Conservation (phyloP, 78 protist genomes). For the Diacronema lutheri region DNA sequence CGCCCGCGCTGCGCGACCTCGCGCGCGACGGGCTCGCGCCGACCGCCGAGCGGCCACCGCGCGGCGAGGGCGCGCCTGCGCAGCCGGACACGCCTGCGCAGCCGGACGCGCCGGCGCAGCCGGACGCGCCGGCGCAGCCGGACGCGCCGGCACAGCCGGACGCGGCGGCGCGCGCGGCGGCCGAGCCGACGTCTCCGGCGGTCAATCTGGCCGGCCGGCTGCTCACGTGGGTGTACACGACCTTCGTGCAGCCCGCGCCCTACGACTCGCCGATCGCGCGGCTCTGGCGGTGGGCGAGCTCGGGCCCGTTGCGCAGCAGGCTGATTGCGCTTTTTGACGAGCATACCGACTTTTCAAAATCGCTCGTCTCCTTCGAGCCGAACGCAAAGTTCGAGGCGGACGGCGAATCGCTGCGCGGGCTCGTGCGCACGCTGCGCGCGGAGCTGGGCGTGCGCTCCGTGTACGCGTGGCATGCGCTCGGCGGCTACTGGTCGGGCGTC, state of each 20-base stretch:
- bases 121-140: no score
- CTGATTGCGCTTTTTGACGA: background rate
- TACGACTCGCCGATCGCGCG: conserved; percentile 1
- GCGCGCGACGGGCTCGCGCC: no score
- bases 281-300: conserved; percentile 1
- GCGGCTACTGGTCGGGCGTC: conserved; percentile 43
- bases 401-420: background rate
- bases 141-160: no score
- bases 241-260: background rate
- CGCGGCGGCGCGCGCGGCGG: no score
- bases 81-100: no score
- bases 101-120: no score
- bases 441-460: background rate
- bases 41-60: no score
- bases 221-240: conserved; percentile 10
- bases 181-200: background rate
- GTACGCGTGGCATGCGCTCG: conserved; percentile 38
- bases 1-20: background rate
- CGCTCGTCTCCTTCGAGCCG: background rate
- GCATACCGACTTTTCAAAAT: conserved; percentile 28
- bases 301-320: background rate
- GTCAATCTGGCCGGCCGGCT: background rate
- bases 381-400: conserved; percentile 19
- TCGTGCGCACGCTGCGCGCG: background rate
- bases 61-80: no score